Evolutionary conservation across 805 yeast genomes (phyloP).

Genomic region (Scheffersomyces lignosus): DNA sequence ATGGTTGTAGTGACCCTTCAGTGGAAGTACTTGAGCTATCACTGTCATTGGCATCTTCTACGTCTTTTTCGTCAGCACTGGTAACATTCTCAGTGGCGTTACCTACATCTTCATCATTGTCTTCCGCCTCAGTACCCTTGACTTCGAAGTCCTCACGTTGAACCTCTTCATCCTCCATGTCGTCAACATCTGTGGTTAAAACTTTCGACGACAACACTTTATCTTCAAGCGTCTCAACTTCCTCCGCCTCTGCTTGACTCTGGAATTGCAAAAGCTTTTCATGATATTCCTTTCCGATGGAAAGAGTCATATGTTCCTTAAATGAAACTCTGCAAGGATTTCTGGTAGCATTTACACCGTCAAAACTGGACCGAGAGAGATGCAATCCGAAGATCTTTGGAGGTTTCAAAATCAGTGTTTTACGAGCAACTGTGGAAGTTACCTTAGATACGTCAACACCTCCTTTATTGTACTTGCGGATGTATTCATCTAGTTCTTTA

Average conservation of each 20-base stretch:
- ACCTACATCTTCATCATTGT: constrained; percentile 17
- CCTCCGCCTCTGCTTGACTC: constrained; percentile 16
- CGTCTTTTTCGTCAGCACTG: constrained; percentile 16
- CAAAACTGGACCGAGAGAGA: constrained; percentile 77
- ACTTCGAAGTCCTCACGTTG: constrained; percentile 42
- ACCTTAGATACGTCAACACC: constrained; percentile 47
- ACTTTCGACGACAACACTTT: constrained; percentile 10
- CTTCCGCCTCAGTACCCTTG: constrained; percentile 31
- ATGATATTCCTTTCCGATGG: constrained; percentile 45
- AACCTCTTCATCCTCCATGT: constrained; percentile 30
- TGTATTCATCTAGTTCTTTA: constrained; percentile 45
- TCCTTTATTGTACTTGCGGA: constrained; percentile 45
- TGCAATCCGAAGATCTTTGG: constrained; percentile 81
- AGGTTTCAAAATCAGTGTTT: constrained; percentile 57
- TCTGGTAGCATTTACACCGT: constrained; percentile 65
- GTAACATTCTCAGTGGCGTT: constrained; percentile 9
- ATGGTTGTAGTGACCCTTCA: constrained; percentile 11
- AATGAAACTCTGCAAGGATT: constrained; percentile 73
- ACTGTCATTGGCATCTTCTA: constrained; percentile 19
- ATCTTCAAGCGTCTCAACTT: constrained; percentile 11
- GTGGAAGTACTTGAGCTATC: constrained; percentile 17
- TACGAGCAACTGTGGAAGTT: constrained; percentile 67
- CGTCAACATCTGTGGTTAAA: constrained; percentile 25
- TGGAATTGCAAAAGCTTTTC: constrained; percentile 38
- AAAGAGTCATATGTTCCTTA: constrained; percentile 52